Evolutionary conservation across 352 stramenopile species (phyloP).

Genomic region (Aphanomyces astaci): DNA sequence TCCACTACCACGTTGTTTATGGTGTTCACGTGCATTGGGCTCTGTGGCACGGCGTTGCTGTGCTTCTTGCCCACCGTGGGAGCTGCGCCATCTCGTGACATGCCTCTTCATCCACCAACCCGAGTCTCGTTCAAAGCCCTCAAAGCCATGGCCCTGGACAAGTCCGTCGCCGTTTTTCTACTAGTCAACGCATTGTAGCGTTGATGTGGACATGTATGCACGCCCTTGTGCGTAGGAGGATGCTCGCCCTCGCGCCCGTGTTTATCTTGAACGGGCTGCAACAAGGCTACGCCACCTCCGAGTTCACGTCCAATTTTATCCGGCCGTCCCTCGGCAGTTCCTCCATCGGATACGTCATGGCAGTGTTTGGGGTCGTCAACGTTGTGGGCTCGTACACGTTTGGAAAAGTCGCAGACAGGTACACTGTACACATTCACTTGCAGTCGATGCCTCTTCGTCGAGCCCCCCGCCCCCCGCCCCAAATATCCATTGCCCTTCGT

Average conservation of each 20-base stretch:
- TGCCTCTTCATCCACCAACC: neutral
- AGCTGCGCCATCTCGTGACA: neutral
- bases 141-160: neutral
- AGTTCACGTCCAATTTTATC: slow-evolving; percentile 22
- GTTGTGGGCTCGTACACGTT: slow-evolving; percentile 6
- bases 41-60: neutral
- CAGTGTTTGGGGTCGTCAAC: slow-evolving; percentile 10
- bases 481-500: no score
- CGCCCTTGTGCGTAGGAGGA: slow-evolving; percentile 4
- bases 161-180: neutral
- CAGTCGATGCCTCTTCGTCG: neutral
- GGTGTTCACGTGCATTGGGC: neutral
- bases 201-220: neutral
- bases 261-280: slow-evolving; percentile 18
- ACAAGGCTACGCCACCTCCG: slow-evolving; percentile 16
- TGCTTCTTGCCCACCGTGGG: neutral
- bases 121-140: neutral
- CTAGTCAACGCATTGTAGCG: no score
- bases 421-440: neutral
- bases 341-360: slow-evolving; percentile 23
- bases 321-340: slow-evolving; percentile 5
- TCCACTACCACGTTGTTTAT: neutral
- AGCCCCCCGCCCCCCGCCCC: no score
- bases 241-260: slow-evolving; percentile 1
- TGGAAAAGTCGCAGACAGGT: slow-evolving; percentile 15